These are phyloP conservation scores for Leccinum pellstonianum DNA, from an alignment of 768 basidiomycete species.

Conservation along the genomic window DNA sequence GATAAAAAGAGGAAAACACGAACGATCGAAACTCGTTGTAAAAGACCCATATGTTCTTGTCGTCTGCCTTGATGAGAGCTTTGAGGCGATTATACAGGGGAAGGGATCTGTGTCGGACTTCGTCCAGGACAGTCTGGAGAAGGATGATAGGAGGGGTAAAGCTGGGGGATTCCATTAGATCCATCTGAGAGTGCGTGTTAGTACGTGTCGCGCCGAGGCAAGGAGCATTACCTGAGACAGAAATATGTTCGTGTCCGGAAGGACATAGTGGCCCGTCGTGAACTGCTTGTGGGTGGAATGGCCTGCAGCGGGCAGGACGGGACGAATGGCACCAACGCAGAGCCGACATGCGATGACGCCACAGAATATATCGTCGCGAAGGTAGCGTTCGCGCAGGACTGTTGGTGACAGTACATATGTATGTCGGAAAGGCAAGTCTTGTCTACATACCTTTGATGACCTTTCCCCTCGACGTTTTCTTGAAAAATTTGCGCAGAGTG, in stretches of 20 bases:
- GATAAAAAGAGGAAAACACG: slow-evolving; percentile 28
- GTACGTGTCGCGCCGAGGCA: background rate
- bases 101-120: slow-evolving; percentile 91
- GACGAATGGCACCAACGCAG: slow-evolving; percentile 47
- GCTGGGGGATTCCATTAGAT: slow-evolving; percentile 77
- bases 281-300: slow-evolving; percentile 54
- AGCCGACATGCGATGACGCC: slow-evolving; percentile 70
- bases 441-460: slow-evolving; percentile 77
- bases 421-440: background rate
- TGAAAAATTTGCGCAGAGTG: slow-evolving; percentile 91
- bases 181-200: slow-evolving; percentile 64
- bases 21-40: slow-evolving; percentile 86
- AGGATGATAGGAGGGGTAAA: slow-evolving; percentile 83
- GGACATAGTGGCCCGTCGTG: slow-evolving; percentile 71
- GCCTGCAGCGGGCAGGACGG: slow-evolving; percentile 58
- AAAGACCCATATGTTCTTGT: slow-evolving; percentile 81
- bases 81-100: slow-evolving; percentile 93
- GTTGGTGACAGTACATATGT: background rate
- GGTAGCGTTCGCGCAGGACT: slow-evolving; percentile 93
- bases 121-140: slow-evolving; percentile 93
- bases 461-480: slow-evolving; percentile 91
- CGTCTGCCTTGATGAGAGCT: slow-evolving; percentile 78
- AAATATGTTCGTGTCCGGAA: slow-evolving; percentile 96
- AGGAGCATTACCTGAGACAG: slow-evolving; percentile 62
- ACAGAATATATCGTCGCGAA: slow-evolving; percentile 88